These are phyloP conservation scores for Botrytis byssoidea DNA, from an alignment of 2,329 filamentous ascomycete species.

Conservation along the genomic window DNA sequence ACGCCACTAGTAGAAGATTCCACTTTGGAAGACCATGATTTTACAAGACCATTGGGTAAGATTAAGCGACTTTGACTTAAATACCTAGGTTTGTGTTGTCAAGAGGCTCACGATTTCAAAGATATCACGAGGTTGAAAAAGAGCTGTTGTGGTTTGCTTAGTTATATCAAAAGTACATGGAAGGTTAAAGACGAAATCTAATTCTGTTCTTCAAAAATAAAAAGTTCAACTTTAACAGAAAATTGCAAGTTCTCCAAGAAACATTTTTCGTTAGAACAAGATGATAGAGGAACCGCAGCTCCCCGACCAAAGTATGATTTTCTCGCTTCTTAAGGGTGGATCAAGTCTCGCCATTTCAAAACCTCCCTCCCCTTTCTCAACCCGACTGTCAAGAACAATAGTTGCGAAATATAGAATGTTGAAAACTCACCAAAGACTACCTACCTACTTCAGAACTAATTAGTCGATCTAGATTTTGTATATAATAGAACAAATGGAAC, in stretches of 20 bases:
- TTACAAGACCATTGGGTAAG: not conserved
- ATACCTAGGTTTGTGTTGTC: not conserved
- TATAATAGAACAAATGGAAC: not conserved
- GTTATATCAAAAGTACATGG: not conserved
- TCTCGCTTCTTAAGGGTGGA: not conserved
- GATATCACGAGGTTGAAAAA: not conserved
- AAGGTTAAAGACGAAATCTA: not conserved
- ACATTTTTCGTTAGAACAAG: not conserved
- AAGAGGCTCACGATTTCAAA: not conserved
- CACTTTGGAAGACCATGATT: not conserved
- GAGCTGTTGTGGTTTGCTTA: not conserved
- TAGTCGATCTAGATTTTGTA: not conserved
- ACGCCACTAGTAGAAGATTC: not conserved
- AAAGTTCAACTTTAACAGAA: not conserved
- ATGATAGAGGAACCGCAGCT: too few relatives aligned
- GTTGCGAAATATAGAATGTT: not conserved
- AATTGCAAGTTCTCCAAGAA: not conserved
- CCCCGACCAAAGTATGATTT: not conserved
- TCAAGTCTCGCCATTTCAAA: not conserved
- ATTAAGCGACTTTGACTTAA: not conserved
- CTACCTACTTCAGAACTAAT: not conserved
- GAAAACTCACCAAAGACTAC: not conserved
- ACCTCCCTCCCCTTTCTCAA: not conserved
- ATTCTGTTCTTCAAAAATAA: not conserved
- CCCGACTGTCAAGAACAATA: not conserved